These are phyloP conservation scores for Alternaria postmessia DNA, from an alignment of 2,329 filamentous ascomycete species.

Conservation along the genomic window DNA sequence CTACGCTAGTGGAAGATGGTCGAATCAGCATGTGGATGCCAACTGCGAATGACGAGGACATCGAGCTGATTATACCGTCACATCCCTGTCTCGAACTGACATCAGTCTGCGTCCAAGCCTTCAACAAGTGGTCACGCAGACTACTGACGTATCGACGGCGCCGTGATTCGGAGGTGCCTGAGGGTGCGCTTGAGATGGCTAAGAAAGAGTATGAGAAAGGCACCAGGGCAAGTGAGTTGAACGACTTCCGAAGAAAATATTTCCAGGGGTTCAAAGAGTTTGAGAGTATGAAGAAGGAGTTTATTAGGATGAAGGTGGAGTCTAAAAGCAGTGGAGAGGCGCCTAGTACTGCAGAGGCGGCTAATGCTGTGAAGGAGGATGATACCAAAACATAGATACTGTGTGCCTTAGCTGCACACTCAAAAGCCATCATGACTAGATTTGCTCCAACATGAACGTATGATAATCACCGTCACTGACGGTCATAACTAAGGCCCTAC, in stretches of 20 bases:
- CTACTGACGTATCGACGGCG: conserved; percentile 85
- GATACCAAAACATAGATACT: background rate
- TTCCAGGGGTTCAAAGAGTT: conserved; percentile 52
- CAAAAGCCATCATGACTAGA: background rate
- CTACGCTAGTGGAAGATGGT: conserved; percentile 78
- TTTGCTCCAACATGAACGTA: background rate
- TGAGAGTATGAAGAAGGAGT: conserved; percentile 42
- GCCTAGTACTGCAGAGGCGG: background rate
- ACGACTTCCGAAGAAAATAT: conserved; percentile 70
- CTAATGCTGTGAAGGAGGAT: background rate
- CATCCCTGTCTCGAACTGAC: conserved; percentile 79
- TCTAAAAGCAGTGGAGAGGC: background rate
- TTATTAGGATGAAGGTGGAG: conserved; percentile 33
- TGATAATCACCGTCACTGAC: background rate
- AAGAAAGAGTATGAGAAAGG: conserved; percentile 53
- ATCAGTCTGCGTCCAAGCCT: conserved; percentile 81
- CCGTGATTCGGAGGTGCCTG: conserved; percentile 63
- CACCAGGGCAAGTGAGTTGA: conserved; percentile 70
- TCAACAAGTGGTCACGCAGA: conserved; percentile 92
- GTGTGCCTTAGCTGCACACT: background rate
- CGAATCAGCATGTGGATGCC: conserved; percentile 97
- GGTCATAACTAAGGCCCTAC: background rate
- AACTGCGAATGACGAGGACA: conserved; percentile 69
- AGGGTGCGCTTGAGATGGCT: conserved; percentile 23
- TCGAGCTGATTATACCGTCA: conserved; percentile 77